Evolutionary conservation across 192 early-diverging fungal genomes (phyloP), one percentile per base, ranked within the genome.

Genomic region (Coemansia sp.): DNA sequence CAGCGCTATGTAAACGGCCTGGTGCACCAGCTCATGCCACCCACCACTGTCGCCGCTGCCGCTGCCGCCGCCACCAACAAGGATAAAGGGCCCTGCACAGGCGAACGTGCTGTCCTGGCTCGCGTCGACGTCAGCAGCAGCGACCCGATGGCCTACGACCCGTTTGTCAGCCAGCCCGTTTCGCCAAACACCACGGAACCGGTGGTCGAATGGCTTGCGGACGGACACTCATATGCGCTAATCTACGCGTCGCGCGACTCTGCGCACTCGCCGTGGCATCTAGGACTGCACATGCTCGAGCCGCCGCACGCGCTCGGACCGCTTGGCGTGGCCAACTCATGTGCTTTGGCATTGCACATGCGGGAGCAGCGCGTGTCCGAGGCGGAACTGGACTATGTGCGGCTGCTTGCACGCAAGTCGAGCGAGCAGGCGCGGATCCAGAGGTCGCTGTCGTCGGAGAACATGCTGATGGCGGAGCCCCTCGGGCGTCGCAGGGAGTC

Each of bases 241-340:
- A 29, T 73, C 4, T 73, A 73, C 29, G 35, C 45, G 33, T 39
- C 41, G 29, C 9, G 50, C 30, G 20, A 35, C 36, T 1, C 19
- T 2, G 32, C 18, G 24, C 14, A 30, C 5, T 0, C 6, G 7
- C 20, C 1, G 41, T 43, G 23, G 20, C 55, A 53, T 1, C 27
- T 73, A 33, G 55, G 51, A n/a, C 32, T 67, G 35, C 71, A 73
- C n/a, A 9, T 73, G 26, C 53, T 73, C 22, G 53, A 48, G 25
- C 26, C 43, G 10, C 33, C 47, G 32, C 25, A 27, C 33, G 14
- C 38, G 14, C 48, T 64, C 19, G 56, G 42, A 25, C 33, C 32
- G 9, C 47, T 71, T 29, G 41, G 52, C n/a, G n/a, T n/a, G n/a
- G n/a, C n/a, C n/a, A n/a, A n/a, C n/a, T n/a, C n/a, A n/a, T n/a